Evolutionary conservation across 345 rosid genomes (phyloP), one percentile per base, ranked within the genome.

Genomic region (Hibiscus trionum): DNA sequence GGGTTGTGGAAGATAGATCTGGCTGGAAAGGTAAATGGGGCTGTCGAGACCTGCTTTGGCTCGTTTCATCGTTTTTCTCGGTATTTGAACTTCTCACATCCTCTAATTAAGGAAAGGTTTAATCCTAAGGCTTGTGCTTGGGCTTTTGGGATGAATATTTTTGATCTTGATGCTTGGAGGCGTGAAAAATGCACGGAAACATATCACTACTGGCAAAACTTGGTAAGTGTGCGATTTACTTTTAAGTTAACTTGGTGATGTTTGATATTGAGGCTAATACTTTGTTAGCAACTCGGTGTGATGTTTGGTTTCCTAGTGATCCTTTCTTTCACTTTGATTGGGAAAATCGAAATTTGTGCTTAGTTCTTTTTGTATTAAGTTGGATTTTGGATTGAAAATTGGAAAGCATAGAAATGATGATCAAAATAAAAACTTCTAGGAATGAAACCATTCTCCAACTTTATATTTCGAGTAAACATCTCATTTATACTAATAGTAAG

Each of bases 1-100:
- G 88, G 86, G 39, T 69, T 95, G 70, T 94, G 96, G 96, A 90
- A 81, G 79, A 81, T 94, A 67, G 91, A 94, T 78, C 76, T 94
- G 82, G 88, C 84, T 61, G 99, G 99, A 10, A 92, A 88, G 82
- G 99, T 92, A 73, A 92, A 90, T 65, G 97, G 99, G 73, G 99
- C 99, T 69, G 91, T 92, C 26, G 97, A 92, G 82, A 90, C 90
- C 57, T 95, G 99, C 73, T 90, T 95, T 69, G 99, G 96, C 62
- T 86, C 99, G 44, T 93, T 91, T 61, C 98, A 91, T 74, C 91
- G 97, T 5, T 86, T 84, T 76, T 81, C 80, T 3, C 91, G 86
- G 73, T 89, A 93, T 80, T 64, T 93, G 76, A 91, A 91, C 67
- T 89, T 89, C 81, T 84, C 87, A 4, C 89, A 91, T 75, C 91